These are phyloP conservation scores for Lactarius indigo DNA, from an alignment of 768 basidiomycete genomes.

Conservation along the genomic window DNA sequence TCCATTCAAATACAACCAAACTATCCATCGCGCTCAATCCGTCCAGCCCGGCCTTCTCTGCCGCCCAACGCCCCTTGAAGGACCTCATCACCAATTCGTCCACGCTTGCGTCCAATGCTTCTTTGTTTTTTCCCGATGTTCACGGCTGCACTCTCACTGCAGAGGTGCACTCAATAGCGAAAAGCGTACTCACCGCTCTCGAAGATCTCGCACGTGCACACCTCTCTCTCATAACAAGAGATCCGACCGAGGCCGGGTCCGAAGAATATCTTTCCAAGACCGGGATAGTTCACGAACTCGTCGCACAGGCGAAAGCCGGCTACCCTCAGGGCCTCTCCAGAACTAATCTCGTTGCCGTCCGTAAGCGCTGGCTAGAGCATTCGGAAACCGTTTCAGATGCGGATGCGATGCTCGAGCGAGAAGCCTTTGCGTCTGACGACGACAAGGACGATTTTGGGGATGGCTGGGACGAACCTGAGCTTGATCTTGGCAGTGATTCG, in stretches of 20 bases:
- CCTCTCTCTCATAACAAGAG: conserved; percentile 9
- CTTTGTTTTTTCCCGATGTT: conserved; percentile 15
- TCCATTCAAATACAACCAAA: conserved; percentile 58
- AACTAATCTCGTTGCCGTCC: conserved; percentile 28
- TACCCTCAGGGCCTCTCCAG: conserved; percentile 21
- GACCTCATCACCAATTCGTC: conserved; percentile 16
- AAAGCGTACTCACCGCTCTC: conserved; percentile 17
- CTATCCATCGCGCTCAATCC: conserved; percentile 62
- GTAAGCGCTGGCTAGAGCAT: conserved; percentile 26
- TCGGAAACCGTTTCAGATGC: conserved; percentile 20
- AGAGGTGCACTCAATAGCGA: conserved; percentile 26
- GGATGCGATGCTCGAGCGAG: conserved; percentile 8
- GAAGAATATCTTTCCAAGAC: conserved; percentile 56
- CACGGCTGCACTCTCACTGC: conserved; percentile 24
- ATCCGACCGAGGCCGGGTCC: conserved; percentile 18
- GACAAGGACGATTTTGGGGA: conserved; percentile 1
- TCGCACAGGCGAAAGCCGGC: conserved; percentile 42
- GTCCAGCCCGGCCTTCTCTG: conserved; percentile 40
- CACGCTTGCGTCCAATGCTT: conserved; percentile 25
- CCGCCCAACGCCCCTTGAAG: conserved; percentile 16
- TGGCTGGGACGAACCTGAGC: conserved; percentile 23
- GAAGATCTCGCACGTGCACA: conserved; percentile 22
- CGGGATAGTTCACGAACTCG: conserved; percentile 58
- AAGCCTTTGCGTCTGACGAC: neutral
- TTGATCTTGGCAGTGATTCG: conserved; percentile 1